Conservation (phyloP, 805 yeast species). For the Sporopachydermia lactativora region DNA sequence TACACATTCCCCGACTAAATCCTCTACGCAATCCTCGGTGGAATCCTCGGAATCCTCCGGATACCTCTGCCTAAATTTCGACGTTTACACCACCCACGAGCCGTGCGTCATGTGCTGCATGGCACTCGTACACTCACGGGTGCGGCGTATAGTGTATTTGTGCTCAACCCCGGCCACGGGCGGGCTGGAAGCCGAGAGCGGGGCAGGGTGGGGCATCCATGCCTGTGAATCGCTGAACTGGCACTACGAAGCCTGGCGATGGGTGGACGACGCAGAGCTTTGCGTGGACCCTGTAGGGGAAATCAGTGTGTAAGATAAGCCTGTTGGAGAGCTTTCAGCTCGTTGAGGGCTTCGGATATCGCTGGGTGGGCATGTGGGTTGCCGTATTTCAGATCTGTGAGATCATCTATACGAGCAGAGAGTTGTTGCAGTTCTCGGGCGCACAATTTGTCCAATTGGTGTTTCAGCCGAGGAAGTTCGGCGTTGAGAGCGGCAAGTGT, state of each 20-base stretch:
- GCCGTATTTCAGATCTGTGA: background rate
- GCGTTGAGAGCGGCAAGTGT: background rate
- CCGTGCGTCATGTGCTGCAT: slow-evolving; percentile 95
- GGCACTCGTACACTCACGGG: slow-evolving; percentile 89
- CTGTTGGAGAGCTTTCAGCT: background rate
- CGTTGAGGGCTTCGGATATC: background rate
- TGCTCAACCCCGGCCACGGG: slow-evolving; percentile 36
- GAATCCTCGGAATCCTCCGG: too few relatives aligned
- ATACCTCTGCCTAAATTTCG: slow-evolving; percentile 64
- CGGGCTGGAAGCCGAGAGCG: slow-evolving; percentile 39
- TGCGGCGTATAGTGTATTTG: slow-evolving; percentile 52
- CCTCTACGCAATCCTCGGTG: too few relatives aligned
- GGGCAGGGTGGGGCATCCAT: slow-evolving; percentile 61
- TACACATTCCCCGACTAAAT: slow-evolving; percentile 13
- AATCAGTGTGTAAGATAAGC: background rate
- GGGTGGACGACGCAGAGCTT: slow-evolving; percentile 30
- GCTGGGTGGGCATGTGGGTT: background rate
- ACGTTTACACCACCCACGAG: slow-evolving; percentile 84
- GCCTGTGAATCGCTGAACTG: slow-evolving; percentile 67
- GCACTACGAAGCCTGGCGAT: slow-evolving; percentile 72
- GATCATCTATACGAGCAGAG: background rate
- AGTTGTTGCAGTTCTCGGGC: background rate
- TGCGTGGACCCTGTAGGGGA: background rate
- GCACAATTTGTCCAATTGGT: background rate
- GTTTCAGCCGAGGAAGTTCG: background rate